Evolutionary conservation across 1,284 basidiomycete genomes (phyloP).

Genomic region (Jaminaea rosea): DNA sequence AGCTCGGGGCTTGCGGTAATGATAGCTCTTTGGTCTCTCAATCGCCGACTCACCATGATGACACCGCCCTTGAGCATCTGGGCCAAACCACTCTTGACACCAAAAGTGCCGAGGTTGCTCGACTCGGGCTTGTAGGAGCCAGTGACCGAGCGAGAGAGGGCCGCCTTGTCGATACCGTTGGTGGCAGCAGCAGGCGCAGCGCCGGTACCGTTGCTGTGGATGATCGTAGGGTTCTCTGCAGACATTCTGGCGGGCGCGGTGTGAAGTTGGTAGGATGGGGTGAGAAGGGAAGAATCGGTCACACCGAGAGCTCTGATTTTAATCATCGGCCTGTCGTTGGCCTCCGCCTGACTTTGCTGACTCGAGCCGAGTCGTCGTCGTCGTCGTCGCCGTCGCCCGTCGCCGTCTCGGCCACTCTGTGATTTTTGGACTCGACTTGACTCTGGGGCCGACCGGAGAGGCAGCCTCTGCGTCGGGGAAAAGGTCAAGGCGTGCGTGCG

Average conservation of each 20-base stretch:
- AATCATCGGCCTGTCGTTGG: background rate
- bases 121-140: slow-evolving; percentile 48
- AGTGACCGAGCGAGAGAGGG: slow-evolving; percentile 50
- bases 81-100: slow-evolving; percentile 65
- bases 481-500: no score
- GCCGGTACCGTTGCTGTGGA: slow-evolving; percentile 25
- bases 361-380: no score
- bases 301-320: background rate
- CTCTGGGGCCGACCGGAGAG: no score
- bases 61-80: slow-evolving; percentile 50
- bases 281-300: background rate
- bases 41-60: slow-evolving; percentile 36
- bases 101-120: slow-evolving; percentile 70
- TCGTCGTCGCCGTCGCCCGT: no score
- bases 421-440: background rate
- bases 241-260: slow-evolving; percentile 22
- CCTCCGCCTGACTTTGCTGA: background rate
- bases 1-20: slow-evolving; percentile 56
- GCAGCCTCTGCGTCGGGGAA: no score
- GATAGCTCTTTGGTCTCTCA: slow-evolving; percentile 45
- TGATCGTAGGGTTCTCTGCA: slow-evolving; percentile 46
- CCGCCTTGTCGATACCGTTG: slow-evolving; percentile 39
- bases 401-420: background rate
- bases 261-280: slow-evolving; percentile 1
- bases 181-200: slow-evolving; percentile 26